Evolutionary conservation across 2,329 filamentous ascomycete species (phyloP), one percentile per base, ranked within the genome.

Genomic region (Cercospora zeina): DNA sequence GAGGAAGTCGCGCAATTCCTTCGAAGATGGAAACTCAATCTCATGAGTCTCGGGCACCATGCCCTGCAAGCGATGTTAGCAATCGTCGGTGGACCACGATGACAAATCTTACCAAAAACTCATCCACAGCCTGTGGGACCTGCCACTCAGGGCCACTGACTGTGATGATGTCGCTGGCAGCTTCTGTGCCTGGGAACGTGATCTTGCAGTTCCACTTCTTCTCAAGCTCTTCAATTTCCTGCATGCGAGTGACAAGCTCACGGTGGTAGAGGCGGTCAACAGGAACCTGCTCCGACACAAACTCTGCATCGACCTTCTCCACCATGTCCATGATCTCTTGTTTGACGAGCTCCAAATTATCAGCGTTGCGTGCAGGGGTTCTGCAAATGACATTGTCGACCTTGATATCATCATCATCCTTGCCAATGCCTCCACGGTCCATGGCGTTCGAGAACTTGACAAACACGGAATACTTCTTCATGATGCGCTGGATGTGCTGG

Each of bases 141-240:
- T 97, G 95, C 85, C 96, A 99, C 79, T 97, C 93, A 54, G 95
- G 95, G 4, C 95, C 95, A 65, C 92, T 96, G 62, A 99, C 92
- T 16, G 89, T 96, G 58, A 99, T 92, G 73, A 96, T 89, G 73
- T 99, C 95, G 75, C 93, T 97, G 21, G 95, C 95, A 77, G 96
- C 90, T 76, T 99, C 95, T 9, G 95, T 97, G 78, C 93, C 96
- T 7, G 95, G 95, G 75, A 99, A 99, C 69, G 92, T 90, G 73
- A 99, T 96, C 81, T 97, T 97, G 87, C 95, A 99, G 77, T 97
- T 97, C 89, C 93, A 97, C 79, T 96, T 97, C 83, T 96, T 96
- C 81, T 99, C 95, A 56, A 99, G 83, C 70, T 95, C 91, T 68
- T 97, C 93, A 62, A 99, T 91, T 73, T 97, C 91, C 49, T 85